Base-by-base conservation (phyloP, 345 rosid genomes). In the Garcia nutans region DNA sequence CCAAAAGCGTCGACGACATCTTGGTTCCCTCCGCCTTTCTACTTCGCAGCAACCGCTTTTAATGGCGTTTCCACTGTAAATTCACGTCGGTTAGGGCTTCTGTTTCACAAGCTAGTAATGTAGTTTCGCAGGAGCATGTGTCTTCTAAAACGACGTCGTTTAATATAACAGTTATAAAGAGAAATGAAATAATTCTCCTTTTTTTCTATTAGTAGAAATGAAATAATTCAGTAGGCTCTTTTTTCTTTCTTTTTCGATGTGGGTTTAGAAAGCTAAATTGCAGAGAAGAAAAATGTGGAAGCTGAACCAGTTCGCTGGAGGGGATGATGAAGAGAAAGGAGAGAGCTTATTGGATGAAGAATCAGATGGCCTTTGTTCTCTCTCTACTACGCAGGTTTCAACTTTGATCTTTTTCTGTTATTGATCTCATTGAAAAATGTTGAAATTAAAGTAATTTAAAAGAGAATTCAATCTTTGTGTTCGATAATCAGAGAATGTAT, bases 1-100 rank as follows among this genome's bases (percentile, higher is more conserved):
- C 99, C 71, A 96, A 87, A 60, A 93, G 87, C 45, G 98, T 93
- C 77, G 99, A 92, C 60, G 98, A 92, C 99, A 96, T 96, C 23
- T 55, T 16, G 11, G 22, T 19, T 26, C 54, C 19, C 70, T 63
- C 70, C 37, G 49, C 22, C 67, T 61, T 41, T 50, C 20, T 41
- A 16, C 10, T 17, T 59, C 17, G n/a, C 41, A 16, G 33, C 12
- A 17, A 52, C 31, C 59, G 62, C 45, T 64, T 63, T 10, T 22
- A 37, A 56, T 64, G 77, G 44, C n/a, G 47, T 19, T 19, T n/a
- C 10, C n/a, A 17, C 41, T 13, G 24, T 8, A 8, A 54, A 13
- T 28, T 22, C 55, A 45, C 56, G 6, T 68, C 20, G 13, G 1
- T 45, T 64, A 74, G 70, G 71, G 70, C 63, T 63, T 65, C 15